Percentiles rank a stretch among this genome's conserved stretches.
These are phyloP conservation scores for Malassezia yamatoensis DNA, from an alignment of 1,284 basidiomycete genomes.

Conservation along the genomic window DNA sequence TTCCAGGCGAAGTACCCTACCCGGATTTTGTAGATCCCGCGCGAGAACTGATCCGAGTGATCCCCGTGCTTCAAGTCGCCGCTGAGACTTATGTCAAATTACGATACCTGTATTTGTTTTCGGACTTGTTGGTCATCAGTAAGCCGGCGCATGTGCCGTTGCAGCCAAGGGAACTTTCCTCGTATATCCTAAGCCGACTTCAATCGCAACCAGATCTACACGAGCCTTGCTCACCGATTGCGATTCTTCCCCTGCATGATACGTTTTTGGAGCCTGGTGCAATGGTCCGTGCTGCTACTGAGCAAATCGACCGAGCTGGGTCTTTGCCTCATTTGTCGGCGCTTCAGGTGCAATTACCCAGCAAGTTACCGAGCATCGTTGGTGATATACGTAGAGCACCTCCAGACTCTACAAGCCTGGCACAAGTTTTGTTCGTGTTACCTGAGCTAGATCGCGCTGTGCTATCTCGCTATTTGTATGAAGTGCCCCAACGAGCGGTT, in stretches of 20 bases:
- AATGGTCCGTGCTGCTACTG: background rate
- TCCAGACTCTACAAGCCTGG: slow-evolving; percentile 52
- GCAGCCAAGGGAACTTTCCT: background rate
- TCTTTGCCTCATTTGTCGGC: slow-evolving; percentile 22
- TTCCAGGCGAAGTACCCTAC: slow-evolving; percentile 10
- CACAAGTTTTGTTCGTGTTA: slow-evolving; percentile 72
- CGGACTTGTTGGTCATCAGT: slow-evolving; percentile 74
- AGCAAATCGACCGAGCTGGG: slow-evolving; percentile 8
- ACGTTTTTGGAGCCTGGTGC: slow-evolving; percentile 22
- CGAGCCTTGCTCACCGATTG: slow-evolving; percentile 3
- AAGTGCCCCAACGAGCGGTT: slow-evolving; percentile 59
- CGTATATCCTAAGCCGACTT: slow-evolving; percentile 8
- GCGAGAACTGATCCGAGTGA: slow-evolving; percentile 69
- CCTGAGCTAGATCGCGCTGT: slow-evolving; percentile 72
- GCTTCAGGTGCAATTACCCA: slow-evolving; percentile 53
- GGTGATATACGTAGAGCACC: slow-evolving; percentile 23
- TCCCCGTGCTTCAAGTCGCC: slow-evolving; percentile 83
- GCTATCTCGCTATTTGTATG: slow-evolving; percentile 69
- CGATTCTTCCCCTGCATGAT: slow-evolving; percentile 17
- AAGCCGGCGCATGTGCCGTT: slow-evolving; percentile 52
- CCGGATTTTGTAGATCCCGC: slow-evolving; percentile 60
- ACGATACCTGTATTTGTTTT: slow-evolving; percentile 88
- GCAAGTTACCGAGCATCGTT: slow-evolving; percentile 43
- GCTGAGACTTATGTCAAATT: slow-evolving; percentile 90
- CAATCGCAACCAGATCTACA: slow-evolving; percentile 49